A percentile compares a stretch with the other conserved stretches of the same genome.
phyloP scores from a whole-genome alignment of 2,329 filamentous ascomycete species.

The Calonectria pseudoreteaudii region DNA sequence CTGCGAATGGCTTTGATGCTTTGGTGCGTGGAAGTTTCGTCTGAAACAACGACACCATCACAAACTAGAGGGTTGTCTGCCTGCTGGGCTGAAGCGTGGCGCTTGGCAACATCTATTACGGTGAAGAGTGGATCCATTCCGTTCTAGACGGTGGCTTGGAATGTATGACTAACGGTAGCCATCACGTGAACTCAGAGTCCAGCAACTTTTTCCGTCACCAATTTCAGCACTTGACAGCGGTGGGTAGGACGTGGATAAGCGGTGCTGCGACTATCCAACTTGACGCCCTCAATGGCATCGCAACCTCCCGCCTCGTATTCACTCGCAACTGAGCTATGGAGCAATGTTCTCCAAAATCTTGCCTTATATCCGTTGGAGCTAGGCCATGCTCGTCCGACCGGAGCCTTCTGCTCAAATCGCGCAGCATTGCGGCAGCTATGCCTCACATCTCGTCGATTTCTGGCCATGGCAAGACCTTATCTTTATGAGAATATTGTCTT shows the following conservation, averaged over 20 bases:
- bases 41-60: background rate
- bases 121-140: background rate
- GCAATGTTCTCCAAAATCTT: conserved; percentile 12
- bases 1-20: background rate
- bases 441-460: conserved; percentile 15
- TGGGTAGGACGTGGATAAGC: background rate
- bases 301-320: background rate
- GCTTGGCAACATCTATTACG: background rate
- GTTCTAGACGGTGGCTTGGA: background rate
- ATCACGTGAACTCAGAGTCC: background rate
- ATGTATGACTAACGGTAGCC: background rate
- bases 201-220: background rate
- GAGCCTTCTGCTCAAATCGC: conserved; percentile 8
- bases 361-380: conserved; percentile 9
- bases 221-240: background rate
- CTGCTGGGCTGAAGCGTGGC: background rate
- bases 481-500: conserved; percentile 15
- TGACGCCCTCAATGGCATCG: background rate
- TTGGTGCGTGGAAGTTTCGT: background rate
- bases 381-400: background rate
- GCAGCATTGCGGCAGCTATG: conserved; percentile 16
- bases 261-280: background rate
- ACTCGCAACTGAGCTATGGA: conserved; percentile 16
- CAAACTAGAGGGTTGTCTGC: background rate
- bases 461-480: conserved; percentile 11